phyloP scores from a whole-genome alignment of 2,329 filamentous ascomycete species.

The Sordariomycetes sp. region DNA sequence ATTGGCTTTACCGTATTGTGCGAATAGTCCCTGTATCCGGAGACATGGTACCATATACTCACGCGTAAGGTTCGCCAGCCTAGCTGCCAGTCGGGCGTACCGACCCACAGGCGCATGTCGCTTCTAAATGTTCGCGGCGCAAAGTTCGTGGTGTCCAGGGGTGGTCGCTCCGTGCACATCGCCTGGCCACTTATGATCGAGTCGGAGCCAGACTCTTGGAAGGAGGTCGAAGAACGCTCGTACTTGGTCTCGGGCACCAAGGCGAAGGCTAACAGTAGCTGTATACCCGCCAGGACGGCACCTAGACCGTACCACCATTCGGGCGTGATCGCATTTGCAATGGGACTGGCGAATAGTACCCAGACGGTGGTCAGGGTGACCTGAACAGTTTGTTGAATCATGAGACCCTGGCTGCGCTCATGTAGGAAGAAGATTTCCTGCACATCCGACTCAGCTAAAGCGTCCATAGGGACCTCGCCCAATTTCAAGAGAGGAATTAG shows the following conservation, averaged over 20 bases:
- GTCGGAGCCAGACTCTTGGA: slow-evolving; percentile 16
- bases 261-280: slow-evolving; percentile 23
- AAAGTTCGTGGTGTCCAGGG: slow-evolving; percentile 24
- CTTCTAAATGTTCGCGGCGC: slow-evolving; percentile 19
- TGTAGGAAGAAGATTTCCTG: slow-evolving; percentile 32
- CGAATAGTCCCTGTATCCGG: neutral
- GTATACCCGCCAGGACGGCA: slow-evolving; percentile 19
- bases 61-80: slow-evolving; percentile 10
- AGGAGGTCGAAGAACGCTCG: slow-evolving; percentile 13
- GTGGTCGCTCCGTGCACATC: slow-evolving; percentile 3
- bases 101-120: slow-evolving; percentile 27
- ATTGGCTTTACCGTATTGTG: neutral
- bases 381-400: slow-evolving; percentile 29
- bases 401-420: slow-evolving; percentile 26
- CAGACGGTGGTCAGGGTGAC: slow-evolving; percentile 24
- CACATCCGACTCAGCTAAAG: neutral
- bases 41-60: neutral
- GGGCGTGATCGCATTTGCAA: slow-evolving; percentile 27
- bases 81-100: slow-evolving; percentile 23
- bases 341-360: slow-evolving; percentile 27
- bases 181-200: slow-evolving; percentile 8
- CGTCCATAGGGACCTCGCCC: no score
- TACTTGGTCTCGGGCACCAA: slow-evolving; percentile 32
- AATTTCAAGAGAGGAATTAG: no score
- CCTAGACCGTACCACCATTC: slow-evolving; percentile 31